Base-by-base conservation (phyloP, 768 basidiomycete species). In the Agrocybe pediades region DNA sequence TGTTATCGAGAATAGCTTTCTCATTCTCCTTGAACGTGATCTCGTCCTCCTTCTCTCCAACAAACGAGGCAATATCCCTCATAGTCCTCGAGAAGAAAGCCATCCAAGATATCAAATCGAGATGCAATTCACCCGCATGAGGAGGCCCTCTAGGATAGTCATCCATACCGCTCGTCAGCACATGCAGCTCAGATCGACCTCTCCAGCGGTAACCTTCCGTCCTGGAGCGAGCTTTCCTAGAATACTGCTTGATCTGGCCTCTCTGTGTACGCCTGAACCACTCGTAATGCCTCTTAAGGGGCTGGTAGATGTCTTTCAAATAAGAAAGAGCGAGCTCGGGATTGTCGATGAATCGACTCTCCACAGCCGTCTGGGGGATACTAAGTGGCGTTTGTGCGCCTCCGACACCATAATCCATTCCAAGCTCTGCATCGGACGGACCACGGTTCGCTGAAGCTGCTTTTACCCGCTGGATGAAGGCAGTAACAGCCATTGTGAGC, bases 241-340 rank as follows among this genome's bases (percentile, higher is more conserved):
- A 84, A 66, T 93, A 98, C 65, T 93, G 92, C 65, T 92, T 92
- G 62, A 98, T 88, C 67, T 95, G 92, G 7, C 95, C 95, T 4
- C 90, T 83, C 68, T 98, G 95, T 2, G 95, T 97, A 41, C 87
- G 85, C 39, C 92, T 84, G 80, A 98, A 97, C 95, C 95, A 98
- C 49, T 92, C 87, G 66, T 96, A 98, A 68, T 98, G 96, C 23
- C 91, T 82, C 63, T 90, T 90, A 13, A 98, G 78, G 0, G 90
- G 88, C 19, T 74, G 70, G 65, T 98, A 98, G 46, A 97, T 90
- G 2, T 85, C 86, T 48, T 77, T 82, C 39, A 98, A 81, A 74
- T 85, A 96, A 2, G 73, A 66, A 2, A 83, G 71, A 0, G 88
- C 88, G 17, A 86, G 74, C 26, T 81, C 76, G 3, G 83, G 83